Conservation (phyloP, 352 stramenopile species). For the Globisporangium orthogonon region DNA sequence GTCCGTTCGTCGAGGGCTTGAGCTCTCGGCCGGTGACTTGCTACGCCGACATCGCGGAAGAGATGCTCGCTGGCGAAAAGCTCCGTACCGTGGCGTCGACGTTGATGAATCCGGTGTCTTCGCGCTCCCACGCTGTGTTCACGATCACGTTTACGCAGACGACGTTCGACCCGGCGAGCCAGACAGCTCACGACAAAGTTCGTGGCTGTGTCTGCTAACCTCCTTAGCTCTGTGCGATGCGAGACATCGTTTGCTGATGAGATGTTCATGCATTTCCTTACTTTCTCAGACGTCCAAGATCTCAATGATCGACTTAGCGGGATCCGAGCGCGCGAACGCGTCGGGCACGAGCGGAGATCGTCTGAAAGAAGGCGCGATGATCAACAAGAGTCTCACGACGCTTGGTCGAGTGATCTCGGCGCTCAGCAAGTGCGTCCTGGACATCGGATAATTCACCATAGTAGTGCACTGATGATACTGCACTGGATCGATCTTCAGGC, state of each 20-base stretch:
- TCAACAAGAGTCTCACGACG: conserved; percentile 90
- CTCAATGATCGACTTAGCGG: conserved; percentile 81
- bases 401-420: conserved; percentile 86
- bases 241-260: too few relatives aligned
- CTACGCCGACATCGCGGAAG: conserved; percentile 76
- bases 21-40: conserved; percentile 58
- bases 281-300: conserved; percentile 68
- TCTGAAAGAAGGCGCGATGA: conserved; percentile 89
- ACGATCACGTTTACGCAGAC: conserved; percentile 91
- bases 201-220: neutral
- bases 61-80: conserved; percentile 89
- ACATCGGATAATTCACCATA: too few relatives aligned
- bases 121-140: conserved; percentile 95
- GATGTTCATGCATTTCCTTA: too few relatives aligned
- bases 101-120: conserved; percentile 95
- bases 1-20: conserved; percentile 80
- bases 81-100: conserved; percentile 92
- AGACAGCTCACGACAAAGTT: conserved; percentile 65
- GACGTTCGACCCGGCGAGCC: conserved; percentile 48
- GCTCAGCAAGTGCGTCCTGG: conserved; percentile 61
- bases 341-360: conserved; percentile 82
- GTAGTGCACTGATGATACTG: neutral
- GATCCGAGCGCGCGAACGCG: conserved; percentile 73
- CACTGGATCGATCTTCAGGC: conserved; percentile 13
- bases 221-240: too few relatives aligned